A percentile compares a stretch with the other conserved stretches of the same genome.
phyloP scores from a whole-genome alignment of 2,329 filamentous ascomycete genomes.

The Colletotrichum graminicola region DNA sequence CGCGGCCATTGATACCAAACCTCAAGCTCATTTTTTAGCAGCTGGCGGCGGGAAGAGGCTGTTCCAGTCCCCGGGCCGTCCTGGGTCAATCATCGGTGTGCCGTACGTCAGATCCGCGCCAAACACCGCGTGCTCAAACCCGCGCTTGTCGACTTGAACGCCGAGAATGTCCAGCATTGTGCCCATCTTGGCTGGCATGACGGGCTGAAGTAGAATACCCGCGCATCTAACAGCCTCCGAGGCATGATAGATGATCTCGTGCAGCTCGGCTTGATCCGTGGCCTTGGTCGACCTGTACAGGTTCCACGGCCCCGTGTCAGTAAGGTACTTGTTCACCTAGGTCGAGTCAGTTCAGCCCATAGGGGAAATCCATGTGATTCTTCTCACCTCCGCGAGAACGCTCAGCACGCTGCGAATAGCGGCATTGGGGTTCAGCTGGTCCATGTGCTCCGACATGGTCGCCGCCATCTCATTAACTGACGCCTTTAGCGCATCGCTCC shows the following conservation, averaged over 20 bases:
- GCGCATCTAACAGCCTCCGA: constrained; percentile 83
- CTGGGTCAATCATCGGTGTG: neutral
- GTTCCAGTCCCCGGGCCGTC: constrained; percentile 24
- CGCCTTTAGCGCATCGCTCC: constrained; percentile 46
- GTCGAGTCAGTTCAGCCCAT: constrained; percentile 37
- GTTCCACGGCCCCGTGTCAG: constrained; percentile 76
- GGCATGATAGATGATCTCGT: constrained; percentile 75
- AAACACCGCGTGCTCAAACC: constrained; percentile 70
- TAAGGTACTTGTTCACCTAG: constrained; percentile 63
- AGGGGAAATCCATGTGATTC: accelerated
- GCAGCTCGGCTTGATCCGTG: constrained; percentile 56
- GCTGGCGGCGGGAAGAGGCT: constrained; percentile 34
- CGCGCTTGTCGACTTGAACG: constrained; percentile 73
- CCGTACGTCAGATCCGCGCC: constrained; percentile 81
- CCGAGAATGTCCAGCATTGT: constrained; percentile 82
- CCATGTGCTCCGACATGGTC: constrained; percentile 68
- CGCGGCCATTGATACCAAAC: neutral
- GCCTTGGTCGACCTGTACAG: constrained; percentile 56
- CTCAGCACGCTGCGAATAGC: constrained; percentile 76
- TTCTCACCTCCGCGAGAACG: constrained; percentile 68
- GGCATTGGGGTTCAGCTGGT: constrained; percentile 70
- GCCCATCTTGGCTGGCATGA: constrained; percentile 84
- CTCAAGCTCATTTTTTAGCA: constrained; percentile 10
- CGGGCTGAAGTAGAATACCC: constrained; percentile 89
- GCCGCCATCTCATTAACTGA: constrained; percentile 43